Base-by-base conservation (phyloP, 805 yeast genomes). In the Diddensiella caesifluorescens region DNA sequence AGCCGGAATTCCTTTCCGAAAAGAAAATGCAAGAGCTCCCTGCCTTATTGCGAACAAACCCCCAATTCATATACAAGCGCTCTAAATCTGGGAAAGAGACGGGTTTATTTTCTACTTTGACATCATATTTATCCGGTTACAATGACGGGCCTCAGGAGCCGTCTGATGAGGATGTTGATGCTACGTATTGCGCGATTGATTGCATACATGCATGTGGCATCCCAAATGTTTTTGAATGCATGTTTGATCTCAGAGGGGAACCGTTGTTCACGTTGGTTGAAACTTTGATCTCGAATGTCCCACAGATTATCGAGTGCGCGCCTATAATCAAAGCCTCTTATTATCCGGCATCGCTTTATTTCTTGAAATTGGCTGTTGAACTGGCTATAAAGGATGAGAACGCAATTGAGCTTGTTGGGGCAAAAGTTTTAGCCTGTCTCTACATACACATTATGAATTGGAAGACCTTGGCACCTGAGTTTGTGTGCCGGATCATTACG, bases 121-220 rank as follows among this genome's bases (percentile, higher is more conserved):
- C 97, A 1, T 86, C 95, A 0, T 90, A 88, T 55, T 73, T 92
- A 62, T 85, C 92, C 49, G 92, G 97, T 15, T 75, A 80, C 44
- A 70, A 82, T 1, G 97, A 88, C 54, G 94, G 86, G 41, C 79
- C 84, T 3, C 80, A 83, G 0, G 97, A 90, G 60, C 99, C 99
- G 9, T 76, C 94, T 1, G 94, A 85, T 43, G 95, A 86, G 55
- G 97, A 90, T 52, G 81, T 92, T 38, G 95, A 88, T 49, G 75
- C 85, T 4, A 85, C 97, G 0, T 61, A 83, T 10, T 80, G 87
- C 4, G 83, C 96, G 0, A 65, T 82, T 32, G 95, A 89, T 51
- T 90, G 97, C 58, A 71, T 90, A 39, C 75, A 75, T 39, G 77
- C 90, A 0, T 78, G 92, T 48, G 74, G 75, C 38, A 64, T 88